Base-by-base conservation (phyloP, 805 yeast genomes). In the Lipomyces orientalis region DNA sequence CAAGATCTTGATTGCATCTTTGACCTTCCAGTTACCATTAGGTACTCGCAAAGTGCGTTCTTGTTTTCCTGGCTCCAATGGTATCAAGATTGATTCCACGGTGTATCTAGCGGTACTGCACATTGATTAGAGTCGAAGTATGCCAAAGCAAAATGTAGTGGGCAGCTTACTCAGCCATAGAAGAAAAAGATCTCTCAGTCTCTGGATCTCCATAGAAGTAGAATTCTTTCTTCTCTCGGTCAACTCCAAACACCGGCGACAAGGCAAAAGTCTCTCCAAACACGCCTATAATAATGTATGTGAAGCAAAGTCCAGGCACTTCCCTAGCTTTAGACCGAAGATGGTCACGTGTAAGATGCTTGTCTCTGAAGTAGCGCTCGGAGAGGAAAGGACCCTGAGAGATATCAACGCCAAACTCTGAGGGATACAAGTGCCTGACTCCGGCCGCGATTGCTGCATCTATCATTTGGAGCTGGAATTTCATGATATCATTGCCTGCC, bases 81-180 rank as follows among this genome's bases (percentile, higher is more conserved):
- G 55, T 51, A 19, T 51, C 55, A 51, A 51, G 55, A 51, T 51
- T 51, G 55, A 51, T 22, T 51, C 55, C 55, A 19, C 55, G 55
- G 55, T 51, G 31, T 51, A 51, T 51, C 31, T 51, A 51, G 31
- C 55, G 19, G 55, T 1, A 19, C 55, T 51, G 31, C 33, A 51
- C 52, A 51, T 51, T 4, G 55, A 51, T 51, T 51, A 51, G 31
- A 6, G 31, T 51, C 14, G 31, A 22, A 51, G 55, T 4, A 51
- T 19, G 31, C 14, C 31, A 51, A 51, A 51, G 55, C 55, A 51
- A 19, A 51, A 19, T 51, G 55, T 39, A 39, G 4, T 22, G 31
- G 55, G 16, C 55, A 22, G 31, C 7, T 51, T 51, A 51, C 55
- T 51, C 55, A 51, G 14, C 55, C 55, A 51, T 39, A 39, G 46